Percentiles rank a stretch among this genome's conserved stretches.
Conservation (phyloP, 768 basidiomycete genomes). For the Mycena floridula region DNA sequence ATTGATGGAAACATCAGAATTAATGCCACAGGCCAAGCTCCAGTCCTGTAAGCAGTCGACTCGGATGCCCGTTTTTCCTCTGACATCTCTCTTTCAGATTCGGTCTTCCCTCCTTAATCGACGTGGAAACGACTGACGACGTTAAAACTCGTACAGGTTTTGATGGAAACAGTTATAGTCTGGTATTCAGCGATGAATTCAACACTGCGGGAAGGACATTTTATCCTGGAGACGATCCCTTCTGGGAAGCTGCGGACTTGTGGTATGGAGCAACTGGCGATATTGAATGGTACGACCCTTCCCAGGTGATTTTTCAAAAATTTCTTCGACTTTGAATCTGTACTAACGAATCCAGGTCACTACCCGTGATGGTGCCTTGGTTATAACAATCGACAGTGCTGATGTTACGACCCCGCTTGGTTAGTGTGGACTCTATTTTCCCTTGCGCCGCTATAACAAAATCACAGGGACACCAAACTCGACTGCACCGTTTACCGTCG, state of each 20-base stretch:
- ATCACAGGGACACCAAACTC: conserved; percentile 26
- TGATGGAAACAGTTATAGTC: conserved; percentile 62
- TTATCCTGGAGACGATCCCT: conserved; percentile 59
- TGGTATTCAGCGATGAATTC: conserved; percentile 79
- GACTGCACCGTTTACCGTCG: conserved; percentile 39
- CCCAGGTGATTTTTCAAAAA: no score
- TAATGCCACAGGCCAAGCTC: conserved; percentile 66
- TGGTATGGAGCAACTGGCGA: conserved; percentile 73
- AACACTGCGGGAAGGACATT: conserved; percentile 59
- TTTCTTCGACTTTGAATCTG: no score
- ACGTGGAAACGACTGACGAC: conserved; percentile 56
- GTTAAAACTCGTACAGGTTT: conserved; percentile 62
- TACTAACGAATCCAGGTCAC: no score
- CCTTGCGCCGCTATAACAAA: not conserved
- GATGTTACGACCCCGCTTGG: conserved; percentile 7
- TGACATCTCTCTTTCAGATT: not conserved
- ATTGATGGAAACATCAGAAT: conserved; percentile 62
- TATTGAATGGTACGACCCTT: conserved; percentile 72
- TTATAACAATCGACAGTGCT: conserved; percentile 57
- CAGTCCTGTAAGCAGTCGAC: conserved; percentile 39
- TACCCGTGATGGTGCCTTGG: conserved; percentile 59
- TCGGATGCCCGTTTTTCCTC: not conserved
- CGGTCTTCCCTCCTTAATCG: conserved; percentile 38
- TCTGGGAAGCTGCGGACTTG: conserved; percentile 65
- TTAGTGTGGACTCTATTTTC: not conserved